Base-by-base conservation (phyloP, 139 green algal genomes). In the Gonium pectorale region DNA sequence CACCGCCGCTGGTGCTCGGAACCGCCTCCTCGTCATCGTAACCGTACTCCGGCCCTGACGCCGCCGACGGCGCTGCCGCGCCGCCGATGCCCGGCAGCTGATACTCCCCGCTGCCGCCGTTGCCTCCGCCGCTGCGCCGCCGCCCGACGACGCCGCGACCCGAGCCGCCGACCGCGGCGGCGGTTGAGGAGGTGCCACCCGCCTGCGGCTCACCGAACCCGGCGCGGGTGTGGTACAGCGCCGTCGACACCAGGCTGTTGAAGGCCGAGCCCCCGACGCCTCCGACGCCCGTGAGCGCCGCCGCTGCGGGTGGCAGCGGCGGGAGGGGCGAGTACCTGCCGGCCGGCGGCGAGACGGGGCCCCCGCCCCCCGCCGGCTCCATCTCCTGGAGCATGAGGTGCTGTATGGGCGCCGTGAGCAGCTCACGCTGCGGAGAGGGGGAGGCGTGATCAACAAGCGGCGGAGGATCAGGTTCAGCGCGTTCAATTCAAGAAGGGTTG, bases 301-400 rank as follows among this genome's bases (percentile, higher is more conserved):
- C 51, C 7, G 72, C 26, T 8, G 72, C 35, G 7, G 51, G 72
- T 35, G 72, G 72, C 49, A 67, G 72, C 46, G 72, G 72, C 52
- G 72, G 72, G 33, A 67, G 51, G 11, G 35, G 22, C n/a, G n/a
- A n/a, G n/a, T n/a, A n/a, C n/a, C 9, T 31, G 31, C 29, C 11
- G 1, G 43, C 13, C 11, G 41, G 1, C 26, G 6, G 40, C 67
- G 59, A 27, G 26, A 13, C 67, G 38, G 27, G 27, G 27, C 1
- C 26, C 31, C 70, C n/a, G n/a, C 5, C n/a, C 70, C n/a, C 70
- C 27, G n/a, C 31, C 1, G 70, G 46, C 13, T 67, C 72, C 24
- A 67, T 22, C 0, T 63, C 72, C 24, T 63, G 33, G 5, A 64
- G 70, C 72, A 67, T 80, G 24, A 49, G 31, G 33, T 67, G 72